Conservation (phyloP, 2,329 filamentous ascomycete species). For the Nothomitra cinnamomea region DNA sequence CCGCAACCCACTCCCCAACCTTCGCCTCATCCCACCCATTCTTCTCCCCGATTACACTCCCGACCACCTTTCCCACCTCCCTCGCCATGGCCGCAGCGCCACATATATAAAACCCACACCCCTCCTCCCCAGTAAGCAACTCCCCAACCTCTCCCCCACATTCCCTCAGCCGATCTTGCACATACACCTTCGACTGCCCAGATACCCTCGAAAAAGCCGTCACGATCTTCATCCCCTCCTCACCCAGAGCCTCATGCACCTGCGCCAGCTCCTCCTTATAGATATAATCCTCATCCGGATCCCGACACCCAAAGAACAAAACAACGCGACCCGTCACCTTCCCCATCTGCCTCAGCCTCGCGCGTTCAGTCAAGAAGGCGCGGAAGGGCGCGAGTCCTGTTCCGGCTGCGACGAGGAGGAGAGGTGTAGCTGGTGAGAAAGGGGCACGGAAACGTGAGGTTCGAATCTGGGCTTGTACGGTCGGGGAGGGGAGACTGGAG, state of each 20-base stretch:
- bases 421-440: background rate
- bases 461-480: background rate
- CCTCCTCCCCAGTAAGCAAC: background rate
- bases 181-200: background rate
- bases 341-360: background rate
- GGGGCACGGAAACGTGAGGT: constrained; percentile 6
- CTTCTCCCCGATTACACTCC: background rate
- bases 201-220: background rate
- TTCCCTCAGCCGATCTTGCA: background rate
- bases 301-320: background rate
- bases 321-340: background rate
- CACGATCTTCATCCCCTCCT: background rate
- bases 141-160: background rate
- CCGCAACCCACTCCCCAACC: background rate
- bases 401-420: constrained; percentile 9
- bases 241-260: background rate
- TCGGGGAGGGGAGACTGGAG: background rate
- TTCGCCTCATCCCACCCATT: background rate
- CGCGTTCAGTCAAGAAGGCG: constrained; percentile 10
- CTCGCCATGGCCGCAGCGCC: background rate
- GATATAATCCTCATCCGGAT: background rate
- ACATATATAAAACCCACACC: background rate
- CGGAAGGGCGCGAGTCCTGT: constrained; percentile 9
- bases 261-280: background rate
- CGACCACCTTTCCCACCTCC: background rate